Evolutionary conservation across 2,329 filamentous ascomycete species (phyloP).

Genomic region (Alternaria solani): DNA sequence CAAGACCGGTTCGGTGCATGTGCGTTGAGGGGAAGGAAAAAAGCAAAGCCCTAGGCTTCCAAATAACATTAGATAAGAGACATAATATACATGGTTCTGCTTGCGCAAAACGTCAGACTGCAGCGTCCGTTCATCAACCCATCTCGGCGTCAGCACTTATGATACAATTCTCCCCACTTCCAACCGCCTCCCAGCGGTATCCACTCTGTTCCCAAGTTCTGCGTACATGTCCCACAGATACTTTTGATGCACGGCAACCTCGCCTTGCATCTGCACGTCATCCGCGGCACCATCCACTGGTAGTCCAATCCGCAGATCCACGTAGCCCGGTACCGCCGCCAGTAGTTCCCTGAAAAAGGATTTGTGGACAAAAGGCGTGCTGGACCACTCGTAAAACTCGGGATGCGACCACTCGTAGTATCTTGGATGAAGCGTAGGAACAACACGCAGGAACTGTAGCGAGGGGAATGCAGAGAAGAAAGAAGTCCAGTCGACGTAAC

Average conservation of each 20-base stretch:
- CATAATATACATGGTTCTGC: background rate
- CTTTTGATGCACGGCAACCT: constrained; percentile 9
- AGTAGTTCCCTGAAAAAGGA: constrained; percentile 42
- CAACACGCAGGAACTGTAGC: constrained; percentile 33
- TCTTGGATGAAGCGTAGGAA: constrained; percentile 36
- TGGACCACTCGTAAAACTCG: constrained; percentile 33
- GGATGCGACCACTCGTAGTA: constrained; percentile 42
- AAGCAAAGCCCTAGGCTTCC: background rate
- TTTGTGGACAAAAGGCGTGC: constrained; percentile 37
- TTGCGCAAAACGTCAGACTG: background rate
- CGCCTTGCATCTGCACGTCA: constrained; percentile 30
- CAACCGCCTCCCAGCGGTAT: constrained; percentile 5
- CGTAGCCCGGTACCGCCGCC: constrained; percentile 26
- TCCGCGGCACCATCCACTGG: constrained; percentile 10
- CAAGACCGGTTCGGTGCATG: background rate
- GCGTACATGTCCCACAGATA: constrained; percentile 34
- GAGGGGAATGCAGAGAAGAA: constrained; percentile 35
- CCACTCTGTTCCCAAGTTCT: constrained; percentile 19
- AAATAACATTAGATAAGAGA: background rate
- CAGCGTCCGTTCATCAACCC: background rate
- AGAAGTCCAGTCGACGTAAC: constrained; percentile 40
- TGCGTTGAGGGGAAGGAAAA: background rate
- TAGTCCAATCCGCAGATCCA: constrained; percentile 30
- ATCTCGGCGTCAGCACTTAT: background rate
- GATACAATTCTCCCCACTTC: constrained; percentile 1